Percentiles rank a stretch among this genome's conserved stretches.
phyloP scores from a whole-genome alignment of 495 filamentous ascomycete genomes.

The Letharia lupina region DNA sequence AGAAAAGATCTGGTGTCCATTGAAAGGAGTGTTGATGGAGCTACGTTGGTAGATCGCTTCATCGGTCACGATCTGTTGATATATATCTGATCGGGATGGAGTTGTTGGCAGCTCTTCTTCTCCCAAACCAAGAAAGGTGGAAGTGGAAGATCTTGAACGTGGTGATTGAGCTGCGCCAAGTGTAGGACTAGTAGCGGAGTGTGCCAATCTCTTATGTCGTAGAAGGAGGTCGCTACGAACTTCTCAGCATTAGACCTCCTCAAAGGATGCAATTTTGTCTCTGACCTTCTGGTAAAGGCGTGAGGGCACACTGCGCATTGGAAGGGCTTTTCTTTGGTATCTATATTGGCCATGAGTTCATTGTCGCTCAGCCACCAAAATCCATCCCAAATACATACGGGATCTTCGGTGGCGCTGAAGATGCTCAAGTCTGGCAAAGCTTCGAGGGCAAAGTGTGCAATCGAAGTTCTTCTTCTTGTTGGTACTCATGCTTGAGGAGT shows the following conservation, averaged over 20 bases:
- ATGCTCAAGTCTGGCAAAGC: conserved; percentile 1
- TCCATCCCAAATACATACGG: not conserved
- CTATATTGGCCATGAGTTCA: not conserved
- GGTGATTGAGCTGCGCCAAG: not conserved
- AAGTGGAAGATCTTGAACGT: not conserved
- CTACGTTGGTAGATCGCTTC: not conserved
- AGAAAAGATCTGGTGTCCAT: not conserved
- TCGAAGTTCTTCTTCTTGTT: not conserved
- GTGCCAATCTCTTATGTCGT: conserved; percentile 1
- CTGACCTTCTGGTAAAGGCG: not conserved
- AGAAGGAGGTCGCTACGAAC: conserved; percentile 1
- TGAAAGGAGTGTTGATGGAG: not conserved
- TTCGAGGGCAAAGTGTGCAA: not conserved
- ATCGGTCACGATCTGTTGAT: not conserved
- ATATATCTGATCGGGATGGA: not conserved
- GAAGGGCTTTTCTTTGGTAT: conserved; percentile 5
- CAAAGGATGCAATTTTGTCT: not conserved
- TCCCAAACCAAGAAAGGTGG: not conserved
- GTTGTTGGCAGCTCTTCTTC: not conserved
- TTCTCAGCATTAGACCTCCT: not conserved
- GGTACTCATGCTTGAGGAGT: no score
- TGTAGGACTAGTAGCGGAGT: no score
- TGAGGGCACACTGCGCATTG: not conserved
- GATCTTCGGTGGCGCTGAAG: not conserved
- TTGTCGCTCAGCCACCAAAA: not conserved